phyloP scores from a whole-genome alignment of 2,329 filamentous ascomycete genomes.

The Botrytis paeoniae region DNA sequence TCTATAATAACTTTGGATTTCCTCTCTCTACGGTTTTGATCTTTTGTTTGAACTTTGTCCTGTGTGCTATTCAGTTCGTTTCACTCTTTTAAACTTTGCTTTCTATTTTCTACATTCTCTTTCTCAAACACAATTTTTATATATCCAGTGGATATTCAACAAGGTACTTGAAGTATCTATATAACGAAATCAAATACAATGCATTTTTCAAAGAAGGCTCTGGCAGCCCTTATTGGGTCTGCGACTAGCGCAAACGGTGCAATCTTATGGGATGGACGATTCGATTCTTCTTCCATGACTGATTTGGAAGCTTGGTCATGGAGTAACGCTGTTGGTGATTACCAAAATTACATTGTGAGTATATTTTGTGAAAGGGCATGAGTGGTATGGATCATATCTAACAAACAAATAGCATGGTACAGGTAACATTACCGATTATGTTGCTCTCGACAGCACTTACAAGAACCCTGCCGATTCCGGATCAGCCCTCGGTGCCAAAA shows the following conservation, averaged over 20 bases:
- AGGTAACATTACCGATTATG: slow-evolving; percentile 39
- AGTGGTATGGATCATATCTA: neutral
- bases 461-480: slow-evolving; percentile 55
- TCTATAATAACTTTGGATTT: slow-evolving; percentile 3
- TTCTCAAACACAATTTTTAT: neutral
- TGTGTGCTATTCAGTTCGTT: slow-evolving; percentile 20
- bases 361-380: neutral
- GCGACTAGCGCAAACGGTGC: slow-evolving; percentile 44
- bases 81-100: slow-evolving; percentile 16
- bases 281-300: slow-evolving; percentile 55
- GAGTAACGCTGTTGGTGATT: slow-evolving; percentile 65
- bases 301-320: slow-evolving; percentile 63
- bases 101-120: slow-evolving; percentile 5
- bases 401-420: slow-evolving; percentile 51
- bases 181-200: slow-evolving; percentile 21
- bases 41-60: slow-evolving; percentile 5
- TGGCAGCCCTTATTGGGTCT: slow-evolving; percentile 29
- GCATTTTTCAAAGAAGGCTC: slow-evolving; percentile 28
- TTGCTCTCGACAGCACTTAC: slow-evolving; percentile 46
- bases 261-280: slow-evolving; percentile 63
- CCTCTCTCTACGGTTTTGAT: neutral
- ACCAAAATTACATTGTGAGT: slow-evolving; percentile 67
- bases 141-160: slow-evolving; percentile 5
- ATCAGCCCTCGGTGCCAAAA: slow-evolving; percentile 63
- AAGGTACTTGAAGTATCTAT: slow-evolving; percentile 14